These are phyloP conservation scores for Xylariaceae sp. DNA, from an alignment of 2,329 filamentous ascomycete species.

Conservation along the genomic window DNA sequence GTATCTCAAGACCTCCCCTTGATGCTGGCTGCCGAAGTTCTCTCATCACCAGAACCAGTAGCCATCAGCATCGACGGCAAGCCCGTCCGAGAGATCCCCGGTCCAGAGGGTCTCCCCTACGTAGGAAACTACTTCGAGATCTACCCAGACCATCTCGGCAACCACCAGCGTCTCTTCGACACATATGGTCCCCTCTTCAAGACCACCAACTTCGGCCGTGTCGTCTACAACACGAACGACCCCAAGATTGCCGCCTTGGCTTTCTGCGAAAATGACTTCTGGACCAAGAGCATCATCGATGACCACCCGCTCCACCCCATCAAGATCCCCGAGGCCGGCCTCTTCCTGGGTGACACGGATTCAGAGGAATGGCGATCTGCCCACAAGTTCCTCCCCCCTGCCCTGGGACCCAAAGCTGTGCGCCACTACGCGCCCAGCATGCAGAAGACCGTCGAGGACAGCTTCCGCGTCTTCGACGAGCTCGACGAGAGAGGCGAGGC, in stretches of 20 bases:
- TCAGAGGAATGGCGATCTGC: slow-evolving; percentile 45
- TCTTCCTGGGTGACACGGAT: slow-evolving; percentile 48
- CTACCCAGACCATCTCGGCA: slow-evolving; percentile 54
- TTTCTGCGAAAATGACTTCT: slow-evolving; percentile 47
- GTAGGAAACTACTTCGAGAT: slow-evolving; percentile 51
- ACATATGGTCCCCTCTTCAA: slow-evolving; percentile 48
- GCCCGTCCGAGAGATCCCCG: slow-evolving; percentile 45
- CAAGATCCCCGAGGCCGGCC: slow-evolving; percentile 38
- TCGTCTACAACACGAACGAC: slow-evolving; percentile 47
- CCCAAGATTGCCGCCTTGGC: slow-evolving; percentile 42
- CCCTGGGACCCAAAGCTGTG: slow-evolving; percentile 54
- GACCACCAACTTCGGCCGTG: slow-evolving; percentile 47
- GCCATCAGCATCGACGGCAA: slow-evolving; percentile 46
- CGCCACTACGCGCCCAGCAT: slow-evolving; percentile 56
- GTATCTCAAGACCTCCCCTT: slow-evolving; percentile 31
- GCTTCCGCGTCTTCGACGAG: slow-evolving; percentile 46
- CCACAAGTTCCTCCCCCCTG: slow-evolving; percentile 59
- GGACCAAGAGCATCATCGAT: slow-evolving; percentile 49
- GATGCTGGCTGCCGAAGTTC: slow-evolving; percentile 34
- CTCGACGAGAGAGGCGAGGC: slow-evolving; percentile 45
- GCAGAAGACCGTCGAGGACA: slow-evolving; percentile 48
- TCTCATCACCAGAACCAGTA: slow-evolving; percentile 32
- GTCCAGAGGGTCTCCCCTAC: slow-evolving; percentile 43
- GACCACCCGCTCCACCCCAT: slow-evolving; percentile 43
- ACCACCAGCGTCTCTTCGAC: slow-evolving; percentile 50